A percentile compares a stretch with the other conserved stretches of the same genome.
phyloP scores from a whole-genome alignment of 257 asterid species.

The Jasminum sambac region DNA sequence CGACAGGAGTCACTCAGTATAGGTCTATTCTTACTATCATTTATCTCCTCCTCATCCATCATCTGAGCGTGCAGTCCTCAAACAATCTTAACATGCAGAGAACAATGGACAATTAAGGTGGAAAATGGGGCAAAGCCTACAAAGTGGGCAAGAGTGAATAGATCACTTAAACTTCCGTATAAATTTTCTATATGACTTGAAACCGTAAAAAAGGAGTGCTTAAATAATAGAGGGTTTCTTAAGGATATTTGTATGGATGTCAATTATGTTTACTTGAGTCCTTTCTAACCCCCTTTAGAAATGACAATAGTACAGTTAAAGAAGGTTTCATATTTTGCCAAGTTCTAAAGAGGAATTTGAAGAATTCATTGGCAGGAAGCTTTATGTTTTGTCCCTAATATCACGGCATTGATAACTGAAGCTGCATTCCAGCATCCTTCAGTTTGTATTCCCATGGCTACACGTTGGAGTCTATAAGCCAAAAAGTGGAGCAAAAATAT shows the following conservation, averaged over 20 bases:
- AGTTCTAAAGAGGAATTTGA: background rate
- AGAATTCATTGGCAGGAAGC: background rate
- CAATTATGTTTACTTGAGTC: background rate
- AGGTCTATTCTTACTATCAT: conserved; percentile 19
- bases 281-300: background rate
- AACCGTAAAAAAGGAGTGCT: background rate
- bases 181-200: background rate
- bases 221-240: background rate
- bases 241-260: background rate
- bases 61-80: conserved; percentile 5
- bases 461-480: background rate
- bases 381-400: background rate
- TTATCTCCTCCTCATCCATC: conserved; percentile 33
- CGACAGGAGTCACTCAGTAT: conserved; percentile 30
- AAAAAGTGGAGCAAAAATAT: too few species aligned
- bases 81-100: background rate
- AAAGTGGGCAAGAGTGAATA: background rate
- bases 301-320: background rate
- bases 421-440: background rate
- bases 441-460: background rate
- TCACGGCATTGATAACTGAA: background rate
- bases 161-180: background rate
- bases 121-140: background rate
- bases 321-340: background rate
- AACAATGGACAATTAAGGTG: background rate